These are phyloP conservation scores for Cyclotella atomus DNA, from an alignment of 108 stramenopile species.

Conservation along the genomic window DNA sequence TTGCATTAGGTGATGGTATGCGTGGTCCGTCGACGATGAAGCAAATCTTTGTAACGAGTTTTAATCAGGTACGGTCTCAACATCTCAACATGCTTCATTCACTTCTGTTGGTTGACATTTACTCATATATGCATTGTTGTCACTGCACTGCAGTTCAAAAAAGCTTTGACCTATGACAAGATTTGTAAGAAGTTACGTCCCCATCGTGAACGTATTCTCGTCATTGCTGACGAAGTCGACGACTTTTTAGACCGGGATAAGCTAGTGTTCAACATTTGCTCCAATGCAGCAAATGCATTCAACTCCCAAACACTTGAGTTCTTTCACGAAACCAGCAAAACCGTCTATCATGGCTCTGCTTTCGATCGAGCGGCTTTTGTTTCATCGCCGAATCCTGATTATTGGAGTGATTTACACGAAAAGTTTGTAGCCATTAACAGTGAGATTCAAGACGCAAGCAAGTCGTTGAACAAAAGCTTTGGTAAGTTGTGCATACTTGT, in stretches of 20 bases:
- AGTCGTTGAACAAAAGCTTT: constrained; percentile 62
- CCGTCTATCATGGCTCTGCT: constrained; percentile 45
- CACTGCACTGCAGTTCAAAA: constrained; percentile 40
- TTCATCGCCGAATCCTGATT: constrained; percentile 47
- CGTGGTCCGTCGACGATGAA: constrained; percentile 21
- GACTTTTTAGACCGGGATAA: constrained; percentile 65
- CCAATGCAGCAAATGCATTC: constrained; percentile 57
- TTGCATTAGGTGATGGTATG: constrained; percentile 18
- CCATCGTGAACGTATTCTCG: constrained; percentile 55
- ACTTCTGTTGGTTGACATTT: no score
- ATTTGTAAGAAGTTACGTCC: constrained; percentile 56
- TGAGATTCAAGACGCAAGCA: constrained; percentile 62
- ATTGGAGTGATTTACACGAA: constrained; percentile 49
- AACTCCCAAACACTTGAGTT: constrained; percentile 42
- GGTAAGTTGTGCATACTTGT: constrained; percentile 21
- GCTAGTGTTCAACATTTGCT: constrained; percentile 67
- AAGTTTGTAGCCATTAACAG: constrained; percentile 53
- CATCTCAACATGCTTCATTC: background rate
- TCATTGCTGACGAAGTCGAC: constrained; percentile 60
- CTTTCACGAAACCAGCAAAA: constrained; percentile 42
- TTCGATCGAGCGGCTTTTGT: constrained; percentile 16
- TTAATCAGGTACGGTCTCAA: constrained; percentile 41
- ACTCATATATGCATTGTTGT: background rate
- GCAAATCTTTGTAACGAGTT: constrained; percentile 59
- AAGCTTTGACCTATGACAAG: constrained; percentile 60